Evolutionary conservation across 192 early-diverging fungal genomes (phyloP).

Genomic region (Coemansia sp.): DNA sequence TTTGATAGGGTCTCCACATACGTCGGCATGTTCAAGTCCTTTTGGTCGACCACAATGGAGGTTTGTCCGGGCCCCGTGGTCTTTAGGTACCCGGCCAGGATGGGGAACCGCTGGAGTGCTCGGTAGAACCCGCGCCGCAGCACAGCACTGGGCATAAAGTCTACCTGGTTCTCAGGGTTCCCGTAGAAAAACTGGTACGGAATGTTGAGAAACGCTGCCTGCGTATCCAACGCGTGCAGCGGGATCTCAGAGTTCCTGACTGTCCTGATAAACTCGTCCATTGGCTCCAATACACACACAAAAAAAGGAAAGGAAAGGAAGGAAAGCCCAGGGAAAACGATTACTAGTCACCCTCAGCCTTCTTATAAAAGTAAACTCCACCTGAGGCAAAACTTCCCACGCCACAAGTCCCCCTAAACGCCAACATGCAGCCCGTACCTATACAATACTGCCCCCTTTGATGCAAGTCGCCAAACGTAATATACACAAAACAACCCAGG

Average conservation of each 20-base stretch:
- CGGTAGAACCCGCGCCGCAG: slow-evolving; percentile 22
- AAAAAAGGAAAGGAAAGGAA: too few species aligned
- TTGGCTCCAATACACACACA: too few species aligned
- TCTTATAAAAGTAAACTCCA: too few species aligned
- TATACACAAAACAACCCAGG: too few species aligned
- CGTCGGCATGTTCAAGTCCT: slow-evolving; percentile 38
- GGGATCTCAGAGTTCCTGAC: slow-evolving; percentile 23
- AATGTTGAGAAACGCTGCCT: slow-evolving; percentile 41
- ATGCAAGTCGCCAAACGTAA: too few species aligned
- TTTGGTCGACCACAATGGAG: slow-evolving; percentile 16
- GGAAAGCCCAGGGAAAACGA: too few species aligned
- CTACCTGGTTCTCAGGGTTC: slow-evolving; percentile 4
- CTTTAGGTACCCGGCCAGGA: slow-evolving; percentile 23
- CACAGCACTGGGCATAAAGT: slow-evolving; percentile 38
- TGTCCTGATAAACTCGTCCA: slow-evolving; percentile 37
- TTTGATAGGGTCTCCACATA: slow-evolving; percentile 26
- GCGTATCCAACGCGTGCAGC: slow-evolving; percentile 44
- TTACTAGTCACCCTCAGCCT: too few species aligned
- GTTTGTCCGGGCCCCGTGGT: slow-evolving; percentile 8
- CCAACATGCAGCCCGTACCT: too few species aligned
- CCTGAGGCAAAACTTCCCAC: too few species aligned
- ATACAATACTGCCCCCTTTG: too few species aligned
- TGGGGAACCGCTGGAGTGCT: slow-evolving; percentile 28
- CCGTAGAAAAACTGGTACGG: slow-evolving; percentile 39
- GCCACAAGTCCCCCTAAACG: too few species aligned